A percentile compares a stretch with the other conserved stretches of the same genome.
Conservation (phyloP, 2,329 filamentous ascomycete species). For the Pseudogymnoascus sp. region DNA sequence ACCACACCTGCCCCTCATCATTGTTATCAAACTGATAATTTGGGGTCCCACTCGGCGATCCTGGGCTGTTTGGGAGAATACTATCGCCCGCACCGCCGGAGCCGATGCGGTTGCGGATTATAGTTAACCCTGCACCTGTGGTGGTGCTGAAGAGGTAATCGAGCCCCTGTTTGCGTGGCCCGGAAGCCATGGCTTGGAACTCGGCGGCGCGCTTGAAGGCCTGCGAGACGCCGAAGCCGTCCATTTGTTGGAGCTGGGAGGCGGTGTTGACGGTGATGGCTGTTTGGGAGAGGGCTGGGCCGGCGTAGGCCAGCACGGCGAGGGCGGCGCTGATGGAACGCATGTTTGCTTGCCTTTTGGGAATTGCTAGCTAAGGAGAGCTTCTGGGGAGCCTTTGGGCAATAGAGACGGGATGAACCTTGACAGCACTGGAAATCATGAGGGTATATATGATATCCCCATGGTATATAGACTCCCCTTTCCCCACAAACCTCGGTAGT, state of each 20-base stretch:
- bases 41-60: conserved; percentile 33
- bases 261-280: conserved; percentile 21
- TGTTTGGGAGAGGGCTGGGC: neutral
- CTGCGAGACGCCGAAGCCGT: conserved; percentile 42
- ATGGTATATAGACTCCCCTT: neutral
- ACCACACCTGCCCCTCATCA: conserved; percentile 42
- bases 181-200: conserved; percentile 29
- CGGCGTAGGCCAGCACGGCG: neutral
- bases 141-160: conserved; percentile 39
- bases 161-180: conserved; percentile 31
- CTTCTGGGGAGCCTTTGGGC: neutral
- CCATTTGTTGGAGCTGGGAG: conserved; percentile 30
- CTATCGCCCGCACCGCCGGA: conserved; percentile 31
- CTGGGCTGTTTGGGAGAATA: conserved; percentile 38
- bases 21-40: conserved; percentile 39
- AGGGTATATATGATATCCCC: neutral
- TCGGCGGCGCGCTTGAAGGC: conserved; percentile 38
- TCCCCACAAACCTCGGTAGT: neutral
- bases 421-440: neutral
- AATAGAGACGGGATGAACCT: neutral
- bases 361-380: neutral
- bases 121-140: conserved; percentile 40
- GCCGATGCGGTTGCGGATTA: conserved; percentile 42
- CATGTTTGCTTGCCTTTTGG: neutral
- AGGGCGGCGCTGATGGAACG: neutral